Conservation (phyloP, 2,329 filamentous ascomycete species). For the Ophiostoma pallidulum region DNA sequence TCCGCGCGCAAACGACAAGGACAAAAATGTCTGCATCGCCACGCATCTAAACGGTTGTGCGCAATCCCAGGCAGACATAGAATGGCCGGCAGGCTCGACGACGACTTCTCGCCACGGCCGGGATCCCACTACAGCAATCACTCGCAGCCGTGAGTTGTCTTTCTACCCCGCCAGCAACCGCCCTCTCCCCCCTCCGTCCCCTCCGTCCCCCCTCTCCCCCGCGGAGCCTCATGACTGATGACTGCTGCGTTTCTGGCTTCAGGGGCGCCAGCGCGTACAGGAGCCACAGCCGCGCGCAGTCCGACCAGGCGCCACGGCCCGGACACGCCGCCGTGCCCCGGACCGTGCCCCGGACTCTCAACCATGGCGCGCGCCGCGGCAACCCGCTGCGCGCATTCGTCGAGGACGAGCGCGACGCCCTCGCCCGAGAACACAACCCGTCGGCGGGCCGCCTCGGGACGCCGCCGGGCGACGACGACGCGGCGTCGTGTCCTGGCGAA, state of each 20-base stretch:
- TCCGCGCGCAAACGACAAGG: constrained; percentile 6
- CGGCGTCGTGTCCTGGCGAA: constrained; percentile 51
- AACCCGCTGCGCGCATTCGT: constrained; percentile 55
- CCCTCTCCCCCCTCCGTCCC: too few relatives aligned
- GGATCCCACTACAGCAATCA: constrained; percentile 4
- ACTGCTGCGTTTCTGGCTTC: background rate
- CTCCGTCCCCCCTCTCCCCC: too few relatives aligned
- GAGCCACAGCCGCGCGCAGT: constrained; percentile 5
- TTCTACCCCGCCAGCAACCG: constrained; percentile 7
- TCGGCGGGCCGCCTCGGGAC: constrained; percentile 24
- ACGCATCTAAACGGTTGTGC: constrained; percentile 5
- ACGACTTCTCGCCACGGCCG: constrained; percentile 5
- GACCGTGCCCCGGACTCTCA: background rate
- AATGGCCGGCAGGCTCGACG: constrained; percentile 8
- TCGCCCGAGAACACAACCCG: constrained; percentile 50
- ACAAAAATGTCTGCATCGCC: constrained; percentile 8
- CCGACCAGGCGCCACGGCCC: constrained; percentile 4
- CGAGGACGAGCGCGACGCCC: constrained; percentile 57
- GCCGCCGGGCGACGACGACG: constrained; percentile 35
- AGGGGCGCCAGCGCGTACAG: background rate
- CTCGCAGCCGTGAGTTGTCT: constrained; percentile 9
- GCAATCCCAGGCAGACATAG: background rate
- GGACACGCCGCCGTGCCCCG: too few relatives aligned
- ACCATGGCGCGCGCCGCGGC: constrained; percentile 7
- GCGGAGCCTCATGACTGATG: too few relatives aligned